Base-by-base conservation (phyloP, 2,329 filamentous ascomycete genomes). In the Alternaria solani region DNA sequence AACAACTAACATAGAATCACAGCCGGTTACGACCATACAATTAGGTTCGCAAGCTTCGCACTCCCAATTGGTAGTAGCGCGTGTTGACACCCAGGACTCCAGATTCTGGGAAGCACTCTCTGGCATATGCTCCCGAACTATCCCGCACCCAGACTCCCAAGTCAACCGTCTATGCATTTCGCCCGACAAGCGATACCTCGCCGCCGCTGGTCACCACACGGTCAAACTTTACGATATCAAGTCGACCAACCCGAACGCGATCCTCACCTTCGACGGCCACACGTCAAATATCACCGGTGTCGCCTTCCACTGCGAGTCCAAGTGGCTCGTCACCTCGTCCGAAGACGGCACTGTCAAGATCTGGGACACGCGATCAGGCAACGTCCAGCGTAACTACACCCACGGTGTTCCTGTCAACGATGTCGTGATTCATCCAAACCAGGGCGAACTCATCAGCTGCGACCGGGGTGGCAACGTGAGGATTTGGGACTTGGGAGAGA, bases 201-300 rank as follows among this genome's bases (percentile, higher is more conserved):
- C 94, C 34, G 94, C 89, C 25, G 89, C 89, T 0, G 89, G 89
- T 26, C 87, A 89, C 69, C 92, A 94, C 79, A 93, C 91, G 52
- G 93, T 99, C 75, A 98, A 98, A 82, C 91, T 99, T 59, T 99
- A 96, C 83, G 95, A 99, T 75, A 97, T 98, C 83, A 97, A 97
- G 76, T 97, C 93, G 16, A 94, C 93, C n/a, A 98, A 98, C 73
- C 94, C 95, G 2, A 95, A 94, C 67, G 91, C 95, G 1, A 86
- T 98, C 25, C 88, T 98, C 73, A 94, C 91, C 20, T 98, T 99
- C 73, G 94, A 98, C 77, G 95, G 95, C 42, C 95, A 99, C 81
- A 95, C 92, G 12, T 93, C 90, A 68, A 99, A 99, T 74, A 90
- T 99, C 76, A 99, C 95, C 0, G 95, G 95, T 43, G 92, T 99